A percentile compares a stretch with the other conserved stretches of the same genome.
Evolutionary conservation across 1,284 basidiomycete species (phyloP).

Genomic region (Leccinum fallax): DNA sequence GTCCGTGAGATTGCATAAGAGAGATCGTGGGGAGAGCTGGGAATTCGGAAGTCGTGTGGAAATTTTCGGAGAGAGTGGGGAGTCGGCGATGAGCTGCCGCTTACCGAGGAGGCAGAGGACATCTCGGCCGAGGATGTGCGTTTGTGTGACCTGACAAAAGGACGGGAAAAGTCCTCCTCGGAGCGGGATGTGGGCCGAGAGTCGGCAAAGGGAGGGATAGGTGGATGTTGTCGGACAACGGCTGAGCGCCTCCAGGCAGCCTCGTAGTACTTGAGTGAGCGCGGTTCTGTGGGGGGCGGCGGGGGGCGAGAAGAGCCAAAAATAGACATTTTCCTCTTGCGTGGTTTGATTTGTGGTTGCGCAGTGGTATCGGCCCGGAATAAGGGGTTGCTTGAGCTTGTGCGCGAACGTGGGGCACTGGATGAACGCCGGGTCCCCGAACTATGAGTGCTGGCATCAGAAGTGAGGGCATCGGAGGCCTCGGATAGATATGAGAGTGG

Average conservation of each 20-base stretch:
- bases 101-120: conserved; percentile 49
- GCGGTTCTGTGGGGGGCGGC: conserved; percentile 56
- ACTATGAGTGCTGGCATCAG: conserved; percentile 9
- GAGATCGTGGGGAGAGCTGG: conserved; percentile 60
- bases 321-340: conserved; percentile 26
- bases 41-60: conserved; percentile 10
- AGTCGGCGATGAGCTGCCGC: conserved; percentile 28
- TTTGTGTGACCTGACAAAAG: conserved; percentile 34
- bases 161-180: conserved; percentile 45
- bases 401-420: conserved; percentile 45
- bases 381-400: conserved; percentile 21
- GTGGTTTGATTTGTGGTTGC: conserved; percentile 17
- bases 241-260: conserved; percentile 51
- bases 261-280: conserved; percentile 53
- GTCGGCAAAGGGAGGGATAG: conserved; percentile 20
- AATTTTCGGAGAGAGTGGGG: conserved; percentile 26
- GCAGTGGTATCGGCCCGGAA: conserved; percentile 20
- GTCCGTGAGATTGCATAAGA: conserved; percentile 57
- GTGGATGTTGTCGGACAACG: conserved; percentile 5
- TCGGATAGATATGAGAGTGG: conserved; percentile 33
- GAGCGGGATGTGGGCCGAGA: conserved; percentile 24
- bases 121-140: conserved; percentile 44
- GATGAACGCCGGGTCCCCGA: conserved; percentile 7
- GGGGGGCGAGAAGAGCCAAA: conserved; percentile 16
- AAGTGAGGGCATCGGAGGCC: conserved; percentile 10